Evolutionary conservation across 106 monocot species (phyloP).

Genomic region (Vanilla planifolia): DNA sequence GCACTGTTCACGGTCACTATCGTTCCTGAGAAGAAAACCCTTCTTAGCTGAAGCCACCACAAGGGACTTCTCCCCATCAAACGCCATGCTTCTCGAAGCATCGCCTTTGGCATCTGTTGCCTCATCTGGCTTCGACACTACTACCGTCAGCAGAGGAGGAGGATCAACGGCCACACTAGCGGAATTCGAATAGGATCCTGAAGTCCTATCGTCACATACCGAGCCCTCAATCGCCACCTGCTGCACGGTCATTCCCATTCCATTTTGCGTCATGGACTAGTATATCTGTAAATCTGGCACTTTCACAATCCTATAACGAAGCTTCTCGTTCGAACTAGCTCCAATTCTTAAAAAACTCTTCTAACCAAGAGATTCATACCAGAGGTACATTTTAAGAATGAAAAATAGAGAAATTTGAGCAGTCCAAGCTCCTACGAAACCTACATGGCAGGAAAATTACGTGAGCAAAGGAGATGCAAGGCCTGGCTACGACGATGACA

Average conservation of each 20-base stretch:
- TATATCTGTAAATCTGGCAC: neutral
- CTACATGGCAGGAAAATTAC: too few relatives aligned
- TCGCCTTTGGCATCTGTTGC: conserved; percentile 3
- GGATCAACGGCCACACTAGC: neutral
- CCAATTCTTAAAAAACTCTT: neutral
- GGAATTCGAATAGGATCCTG: neutral
- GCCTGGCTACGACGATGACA: too few relatives aligned
- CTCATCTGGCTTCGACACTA: conserved; percentile 11
- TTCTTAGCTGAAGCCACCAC: conserved; percentile 12
- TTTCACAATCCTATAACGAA: neutral
- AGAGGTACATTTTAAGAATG: neutral
- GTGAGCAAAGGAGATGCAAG: too few relatives aligned
- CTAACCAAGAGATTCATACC: neutral
- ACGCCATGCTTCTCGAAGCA: neutral
- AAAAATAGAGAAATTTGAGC: neutral
- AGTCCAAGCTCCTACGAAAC: neutral
- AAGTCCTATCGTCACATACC: neutral
- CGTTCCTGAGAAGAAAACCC: conserved; percentile 16
- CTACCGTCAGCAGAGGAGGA: conserved; percentile 2
- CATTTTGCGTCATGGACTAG: neutral
- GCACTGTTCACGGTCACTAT: conserved; percentile 26
- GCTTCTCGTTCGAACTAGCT: neutral
- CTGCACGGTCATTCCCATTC: neutral
- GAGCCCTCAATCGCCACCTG: neutral
- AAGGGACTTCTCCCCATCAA: neutral